phyloP scores from a whole-genome alignment of 2,329 filamentous ascomycete species.

The Aspergillus sp. region DNA sequence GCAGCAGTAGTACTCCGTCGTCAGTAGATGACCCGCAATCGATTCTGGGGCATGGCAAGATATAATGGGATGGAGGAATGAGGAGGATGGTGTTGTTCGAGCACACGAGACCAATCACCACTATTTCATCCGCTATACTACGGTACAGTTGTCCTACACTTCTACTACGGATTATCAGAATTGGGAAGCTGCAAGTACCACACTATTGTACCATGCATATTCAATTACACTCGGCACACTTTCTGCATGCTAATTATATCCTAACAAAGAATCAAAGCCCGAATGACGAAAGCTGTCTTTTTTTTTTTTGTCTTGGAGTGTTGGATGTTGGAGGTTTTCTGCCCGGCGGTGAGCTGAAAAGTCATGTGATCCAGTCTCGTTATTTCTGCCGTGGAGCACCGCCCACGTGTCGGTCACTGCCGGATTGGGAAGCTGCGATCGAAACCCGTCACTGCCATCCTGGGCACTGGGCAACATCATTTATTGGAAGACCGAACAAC shows the following conservation, averaged over 20 bases:
- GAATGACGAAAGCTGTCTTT: neutral
- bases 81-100: neutral
- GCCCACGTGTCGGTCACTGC: neutral
- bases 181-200: neutral
- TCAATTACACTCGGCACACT: neutral
- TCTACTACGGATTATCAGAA: neutral
- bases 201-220: neutral
- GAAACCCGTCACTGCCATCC: too few species aligned
- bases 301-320: neutral
- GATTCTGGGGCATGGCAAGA: neutral
- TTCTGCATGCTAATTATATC: neutral
- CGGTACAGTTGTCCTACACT: neutral
- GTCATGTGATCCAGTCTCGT: neutral
- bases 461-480: too few species aligned
- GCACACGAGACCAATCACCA: neutral
- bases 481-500: too few species aligned
- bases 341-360: neutral
- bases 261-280: neutral
- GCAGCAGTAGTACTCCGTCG: neutral
- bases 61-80: neutral
- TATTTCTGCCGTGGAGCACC: neutral
- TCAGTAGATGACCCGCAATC: neutral
- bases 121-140: neutral
- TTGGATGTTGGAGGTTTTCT: constrained; percentile 3
- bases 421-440: neutral